Evolutionary conservation across 352 stramenopile genomes (phyloP).

Genomic region (Globisporangium perplexum): DNA sequence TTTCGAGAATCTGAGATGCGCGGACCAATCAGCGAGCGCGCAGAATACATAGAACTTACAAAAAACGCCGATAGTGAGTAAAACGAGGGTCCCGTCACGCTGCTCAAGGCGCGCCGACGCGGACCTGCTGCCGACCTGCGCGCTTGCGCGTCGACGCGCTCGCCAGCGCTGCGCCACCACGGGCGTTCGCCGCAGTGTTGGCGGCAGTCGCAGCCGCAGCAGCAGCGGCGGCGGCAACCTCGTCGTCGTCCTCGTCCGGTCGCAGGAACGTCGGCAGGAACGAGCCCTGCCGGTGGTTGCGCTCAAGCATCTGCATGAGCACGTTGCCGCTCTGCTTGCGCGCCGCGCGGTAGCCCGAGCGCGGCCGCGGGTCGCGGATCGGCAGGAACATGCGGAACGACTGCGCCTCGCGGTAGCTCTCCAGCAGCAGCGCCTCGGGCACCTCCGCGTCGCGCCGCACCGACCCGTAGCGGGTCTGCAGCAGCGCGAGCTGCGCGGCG

Average conservation of each 20-base stretch:
- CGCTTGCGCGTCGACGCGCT: background rate
- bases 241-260: background rate
- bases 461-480: slow-evolving; percentile 30
- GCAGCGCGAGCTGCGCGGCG: slow-evolving; percentile 16
- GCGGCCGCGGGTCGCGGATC: slow-evolving; percentile 37
- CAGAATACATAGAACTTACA: background rate
- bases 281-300: slow-evolving; percentile 12
- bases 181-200: no score
- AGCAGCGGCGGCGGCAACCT: background rate
- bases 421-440: slow-evolving; percentile 13
- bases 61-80: no score
- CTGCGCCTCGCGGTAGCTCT: slow-evolving; percentile 36
- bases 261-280: slow-evolving; percentile 11
- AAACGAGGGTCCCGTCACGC: no score
- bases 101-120: no score
- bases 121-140: no score
- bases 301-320: slow-evolving; percentile 50
- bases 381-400: slow-evolving; percentile 59
- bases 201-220: background rate
- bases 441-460: slow-evolving; percentile 30
- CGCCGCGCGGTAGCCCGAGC: slow-evolving; percentile 29
- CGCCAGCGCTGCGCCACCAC: no score
- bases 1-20: background rate
- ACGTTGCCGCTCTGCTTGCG: slow-evolving; percentile 41
- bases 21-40: background rate